Evolutionary conservation across 805 yeast genomes (phyloP).

Genomic region (Saccharomycopsis fodiens): DNA sequence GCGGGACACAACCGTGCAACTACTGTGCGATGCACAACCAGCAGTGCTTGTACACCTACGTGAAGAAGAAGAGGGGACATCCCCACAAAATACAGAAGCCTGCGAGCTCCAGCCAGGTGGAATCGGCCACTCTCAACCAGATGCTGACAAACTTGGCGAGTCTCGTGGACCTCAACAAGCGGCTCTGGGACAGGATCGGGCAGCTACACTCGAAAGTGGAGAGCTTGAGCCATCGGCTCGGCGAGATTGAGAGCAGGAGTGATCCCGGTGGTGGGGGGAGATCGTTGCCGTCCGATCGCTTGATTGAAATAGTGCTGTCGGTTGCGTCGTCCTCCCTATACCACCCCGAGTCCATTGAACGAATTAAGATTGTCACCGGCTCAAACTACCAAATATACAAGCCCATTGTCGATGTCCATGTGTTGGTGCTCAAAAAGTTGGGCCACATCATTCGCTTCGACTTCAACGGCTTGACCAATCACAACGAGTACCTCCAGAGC

Average conservation of each 20-base stretch:
- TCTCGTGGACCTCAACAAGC: background rate
- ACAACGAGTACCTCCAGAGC: background rate
- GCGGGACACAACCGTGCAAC: slow-evolving; percentile 14
- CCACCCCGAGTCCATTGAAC: background rate
- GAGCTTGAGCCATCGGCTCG: background rate
- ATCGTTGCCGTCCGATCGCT: slow-evolving; percentile 4
- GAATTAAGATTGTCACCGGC: slow-evolving; percentile 7
- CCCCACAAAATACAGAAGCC: slow-evolving; percentile 10
- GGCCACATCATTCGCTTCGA: slow-evolving; percentile 9
- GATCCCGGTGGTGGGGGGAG: background rate
- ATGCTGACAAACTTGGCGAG: background rate
- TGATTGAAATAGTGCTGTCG: slow-evolving; percentile 8
- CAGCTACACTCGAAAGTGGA: background rate
- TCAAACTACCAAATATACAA: slow-evolving; percentile 7
- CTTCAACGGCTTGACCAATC: slow-evolving; percentile 5
- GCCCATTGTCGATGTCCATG: slow-evolving; percentile 9
- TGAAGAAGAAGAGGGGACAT: slow-evolving; percentile 16
- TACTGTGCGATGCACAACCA: slow-evolving; percentile 14
- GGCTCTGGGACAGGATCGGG: background rate
- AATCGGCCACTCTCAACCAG: background rate
- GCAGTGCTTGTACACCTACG: slow-evolving; percentile 15
- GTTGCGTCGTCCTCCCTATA: slow-evolving; percentile 4
- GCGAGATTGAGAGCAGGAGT: background rate
- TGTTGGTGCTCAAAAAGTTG: slow-evolving; percentile 1
- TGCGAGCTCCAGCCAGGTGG: background rate